A percentile compares a stretch with the other conserved stretches of the same genome.
Evolutionary conservation across 768 basidiomycete genomes (phyloP).

Genomic region (Rickenella mellea): DNA sequence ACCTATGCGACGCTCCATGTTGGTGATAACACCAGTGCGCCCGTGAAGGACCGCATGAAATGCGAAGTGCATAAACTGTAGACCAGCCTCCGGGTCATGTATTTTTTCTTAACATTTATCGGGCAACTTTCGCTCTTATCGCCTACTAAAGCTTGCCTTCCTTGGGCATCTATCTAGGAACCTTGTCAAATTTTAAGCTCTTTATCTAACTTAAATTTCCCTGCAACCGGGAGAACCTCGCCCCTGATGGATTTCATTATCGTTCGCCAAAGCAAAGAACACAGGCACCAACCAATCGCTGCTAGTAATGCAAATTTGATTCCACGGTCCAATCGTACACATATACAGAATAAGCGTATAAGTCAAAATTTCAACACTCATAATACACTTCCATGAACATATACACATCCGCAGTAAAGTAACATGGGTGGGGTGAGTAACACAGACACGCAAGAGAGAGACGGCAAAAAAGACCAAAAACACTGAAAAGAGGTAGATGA

Average conservation of each 20-base stretch:
- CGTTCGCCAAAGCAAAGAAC: too few relatives aligned
- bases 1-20: conserved; percentile 29
- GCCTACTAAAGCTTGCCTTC: too few relatives aligned
- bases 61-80: background rate
- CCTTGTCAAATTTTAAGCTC: too few relatives aligned
- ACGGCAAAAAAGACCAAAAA: background rate
- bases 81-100: background rate
- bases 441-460: background rate
- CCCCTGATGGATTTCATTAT: too few relatives aligned
- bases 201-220: too few relatives aligned
- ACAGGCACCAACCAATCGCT: background rate
- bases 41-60: background rate
- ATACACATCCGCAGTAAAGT: background rate
- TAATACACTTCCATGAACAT: too few relatives aligned
- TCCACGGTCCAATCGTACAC: background rate
- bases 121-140: too few relatives aligned
- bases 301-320: background rate
- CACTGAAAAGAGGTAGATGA: background rate
- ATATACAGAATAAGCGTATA: background rate
- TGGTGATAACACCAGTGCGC: background rate
- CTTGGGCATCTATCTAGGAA: too few relatives aligned
- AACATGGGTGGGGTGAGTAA: background rate
- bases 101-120: too few relatives aligned
- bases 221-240: too few relatives aligned
- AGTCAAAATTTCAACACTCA: background rate